Conservation (phyloP, 495 filamentous ascomycete species). For the Hyphodiscus hymeniophilus region DNA sequence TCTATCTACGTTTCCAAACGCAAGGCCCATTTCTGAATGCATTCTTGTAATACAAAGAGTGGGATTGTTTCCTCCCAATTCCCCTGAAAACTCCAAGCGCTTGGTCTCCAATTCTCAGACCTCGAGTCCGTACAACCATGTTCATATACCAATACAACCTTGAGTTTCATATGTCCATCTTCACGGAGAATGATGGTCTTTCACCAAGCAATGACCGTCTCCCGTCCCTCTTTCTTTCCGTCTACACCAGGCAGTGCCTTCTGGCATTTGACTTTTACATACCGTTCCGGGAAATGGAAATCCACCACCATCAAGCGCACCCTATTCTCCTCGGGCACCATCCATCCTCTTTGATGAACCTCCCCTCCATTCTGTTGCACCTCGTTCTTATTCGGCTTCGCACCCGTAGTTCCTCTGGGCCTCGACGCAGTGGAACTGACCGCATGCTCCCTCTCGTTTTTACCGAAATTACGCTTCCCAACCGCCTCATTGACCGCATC, state of each 20-base stretch:
- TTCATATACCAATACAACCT: no score
- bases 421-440: neutral
- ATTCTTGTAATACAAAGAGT: neutral
- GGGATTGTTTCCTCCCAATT: slow-evolving; percentile 2
- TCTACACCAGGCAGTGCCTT: slow-evolving; percentile 6
- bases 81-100: neutral
- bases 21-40: no score
- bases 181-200: neutral
- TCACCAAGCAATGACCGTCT: slow-evolving; percentile 17
- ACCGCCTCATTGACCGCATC: neutral
- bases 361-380: neutral
- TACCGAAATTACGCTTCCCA: neutral
- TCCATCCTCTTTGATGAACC: neutral
- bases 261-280: slow-evolving; percentile 18
- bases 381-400: neutral
- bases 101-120: no score
- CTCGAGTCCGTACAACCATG: no score
- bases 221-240: slow-evolving; percentile 13
- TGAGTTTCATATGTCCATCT: no score
- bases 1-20: no score
- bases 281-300: slow-evolving; percentile 18
- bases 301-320: slow-evolving; percentile 12
- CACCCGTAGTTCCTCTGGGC: neutral
- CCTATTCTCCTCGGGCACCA: slow-evolving; percentile 16
- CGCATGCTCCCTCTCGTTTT: neutral